phyloP scores from a whole-genome alignment of 306 rosid genomes.

The Ceratonia siliqua region DNA sequence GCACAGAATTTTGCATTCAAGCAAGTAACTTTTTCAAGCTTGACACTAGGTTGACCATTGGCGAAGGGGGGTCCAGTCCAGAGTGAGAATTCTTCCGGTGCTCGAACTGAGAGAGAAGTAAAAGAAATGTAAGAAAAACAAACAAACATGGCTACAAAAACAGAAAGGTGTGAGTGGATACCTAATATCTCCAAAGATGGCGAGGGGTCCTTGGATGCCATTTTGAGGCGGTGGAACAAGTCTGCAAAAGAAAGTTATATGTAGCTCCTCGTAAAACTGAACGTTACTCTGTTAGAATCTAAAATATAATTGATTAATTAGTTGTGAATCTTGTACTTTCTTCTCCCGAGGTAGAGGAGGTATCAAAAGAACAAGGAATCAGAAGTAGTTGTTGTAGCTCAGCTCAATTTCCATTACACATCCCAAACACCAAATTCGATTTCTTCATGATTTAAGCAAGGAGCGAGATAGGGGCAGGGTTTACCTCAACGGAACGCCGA shows the following conservation, averaged over 20 bases:
- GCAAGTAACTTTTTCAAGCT: constrained; percentile 68
- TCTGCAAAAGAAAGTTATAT: neutral
- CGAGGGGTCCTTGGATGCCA: constrained; percentile 58
- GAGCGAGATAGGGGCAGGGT: neutral
- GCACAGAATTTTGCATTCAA: constrained; percentile 65
- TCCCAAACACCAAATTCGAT: neutral
- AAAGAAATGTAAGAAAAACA: neutral
- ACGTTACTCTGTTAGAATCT: neutral
- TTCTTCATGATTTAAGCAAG: neutral
- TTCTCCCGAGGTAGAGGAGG: neutral
- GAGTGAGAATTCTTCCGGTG: constrained; percentile 67
- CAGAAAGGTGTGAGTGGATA: constrained; percentile 27
- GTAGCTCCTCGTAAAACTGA: neutral
- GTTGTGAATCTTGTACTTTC: neutral
- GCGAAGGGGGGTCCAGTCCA: constrained; percentile 86
- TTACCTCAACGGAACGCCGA: neutral
- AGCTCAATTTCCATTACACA: neutral
- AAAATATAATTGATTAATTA: neutral
- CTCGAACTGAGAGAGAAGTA: constrained; percentile 56
- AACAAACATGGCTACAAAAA: neutral
- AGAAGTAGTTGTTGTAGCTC: neutral
- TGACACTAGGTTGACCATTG: constrained; percentile 57
- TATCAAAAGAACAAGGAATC: neutral
- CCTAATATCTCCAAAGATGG: constrained; percentile 78
- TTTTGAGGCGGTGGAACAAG: constrained; percentile 27